These are phyloP conservation scores for Endoconidiophora laricicola DNA, from an alignment of 2,329 filamentous ascomycete species.

Conservation along the genomic window DNA sequence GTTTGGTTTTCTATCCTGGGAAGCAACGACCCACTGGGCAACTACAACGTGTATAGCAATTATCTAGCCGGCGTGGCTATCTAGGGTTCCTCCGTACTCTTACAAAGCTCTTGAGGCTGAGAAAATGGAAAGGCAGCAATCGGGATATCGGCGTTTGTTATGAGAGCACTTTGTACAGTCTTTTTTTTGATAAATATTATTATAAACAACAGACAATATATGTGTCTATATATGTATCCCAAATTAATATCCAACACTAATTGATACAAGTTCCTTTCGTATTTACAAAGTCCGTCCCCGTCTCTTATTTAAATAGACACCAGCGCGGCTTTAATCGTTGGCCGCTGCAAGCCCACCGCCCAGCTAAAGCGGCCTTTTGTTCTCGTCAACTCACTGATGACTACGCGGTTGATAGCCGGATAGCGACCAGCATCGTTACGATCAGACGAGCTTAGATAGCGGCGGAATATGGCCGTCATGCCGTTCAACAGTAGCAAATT, in stretches of 20 bases:
- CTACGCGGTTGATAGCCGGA: slow-evolving; percentile 3
- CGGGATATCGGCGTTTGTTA: neutral
- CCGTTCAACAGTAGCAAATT: slow-evolving; percentile 3
- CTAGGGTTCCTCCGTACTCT: neutral
- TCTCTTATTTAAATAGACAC: no score
- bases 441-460: slow-evolving; percentile 3
- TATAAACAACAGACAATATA: no score
- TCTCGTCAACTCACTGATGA: slow-evolving; percentile 5
- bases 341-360: slow-evolving; percentile 4
- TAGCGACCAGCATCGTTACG: slow-evolving; percentile 4
- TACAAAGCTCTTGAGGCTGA: no score
- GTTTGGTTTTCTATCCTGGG: slow-evolving; percentile 8
- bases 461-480: slow-evolving; percentile 2
- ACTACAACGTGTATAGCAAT: neutral
- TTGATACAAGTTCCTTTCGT: no score
- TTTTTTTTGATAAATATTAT: neutral
- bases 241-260: no score
- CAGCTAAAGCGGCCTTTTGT: slow-evolving; percentile 4
- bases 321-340: neutral
- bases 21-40: neutral
- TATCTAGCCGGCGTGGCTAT: neutral
- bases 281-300: no score
- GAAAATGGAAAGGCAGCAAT: neutral
- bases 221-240: no score
- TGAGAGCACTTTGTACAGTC: neutral